Conservation (phyloP, 148 eudicot genomes). For the Cornus kousa region DNA sequence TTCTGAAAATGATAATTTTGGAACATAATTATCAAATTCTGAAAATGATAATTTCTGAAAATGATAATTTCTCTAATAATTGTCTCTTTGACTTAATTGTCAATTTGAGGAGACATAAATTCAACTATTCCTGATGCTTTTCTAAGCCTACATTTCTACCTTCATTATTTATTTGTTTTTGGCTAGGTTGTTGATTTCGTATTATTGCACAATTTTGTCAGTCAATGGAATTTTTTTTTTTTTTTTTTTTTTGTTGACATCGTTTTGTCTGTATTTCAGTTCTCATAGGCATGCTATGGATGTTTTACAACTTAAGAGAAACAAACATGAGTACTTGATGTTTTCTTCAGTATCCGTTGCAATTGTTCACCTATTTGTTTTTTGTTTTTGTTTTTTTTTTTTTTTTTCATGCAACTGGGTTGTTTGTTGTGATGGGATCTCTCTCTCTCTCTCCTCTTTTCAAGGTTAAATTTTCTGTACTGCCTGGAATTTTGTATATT, state of each 20-base stretch:
- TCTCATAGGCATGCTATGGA: neutral
- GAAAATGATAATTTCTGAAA: neutral
- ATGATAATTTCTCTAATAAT: neutral
- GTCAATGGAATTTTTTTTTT: too few relatives aligned
- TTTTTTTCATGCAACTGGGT: neutral
- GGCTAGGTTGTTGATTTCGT: too few relatives aligned
- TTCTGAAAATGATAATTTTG: neutral
- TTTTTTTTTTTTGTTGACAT: neutral
- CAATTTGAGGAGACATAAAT: neutral
- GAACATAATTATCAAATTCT: constrained; percentile 2
- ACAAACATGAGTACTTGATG: neutral
- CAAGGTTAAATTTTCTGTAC: neutral
- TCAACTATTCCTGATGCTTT: too few relatives aligned
- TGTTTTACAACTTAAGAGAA: neutral
- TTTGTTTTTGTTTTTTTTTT: neutral
- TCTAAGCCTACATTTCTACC: neutral
- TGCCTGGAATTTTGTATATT: neutral
- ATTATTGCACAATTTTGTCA: too few relatives aligned
- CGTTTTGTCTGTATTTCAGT: neutral
- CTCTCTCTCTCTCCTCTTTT: neutral
- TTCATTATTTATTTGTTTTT: too few relatives aligned
- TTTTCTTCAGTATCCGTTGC: neutral
- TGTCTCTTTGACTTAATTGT: too few relatives aligned
- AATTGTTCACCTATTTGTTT: neutral
- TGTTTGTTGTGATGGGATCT: too few relatives aligned